These are phyloP conservation scores for Yamadazyma scolyti DNA, from an alignment of 805 yeast species.

Conservation along the genomic window DNA sequence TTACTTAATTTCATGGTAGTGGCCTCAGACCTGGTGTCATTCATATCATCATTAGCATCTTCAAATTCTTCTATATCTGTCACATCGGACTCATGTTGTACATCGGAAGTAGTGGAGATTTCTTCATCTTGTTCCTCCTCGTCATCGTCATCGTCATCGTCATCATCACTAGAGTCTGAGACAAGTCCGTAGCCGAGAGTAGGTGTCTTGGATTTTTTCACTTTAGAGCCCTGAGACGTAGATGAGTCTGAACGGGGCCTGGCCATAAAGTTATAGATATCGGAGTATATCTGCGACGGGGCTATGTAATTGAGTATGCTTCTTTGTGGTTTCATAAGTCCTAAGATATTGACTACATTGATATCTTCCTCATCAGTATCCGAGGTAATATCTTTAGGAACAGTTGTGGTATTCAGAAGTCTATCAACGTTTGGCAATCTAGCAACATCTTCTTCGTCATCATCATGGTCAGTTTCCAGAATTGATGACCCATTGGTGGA, in stretches of 20 bases:
- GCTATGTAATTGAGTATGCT: constrained; percentile 26
- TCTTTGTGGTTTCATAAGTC: constrained; percentile 19
- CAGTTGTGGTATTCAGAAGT: too few relatives aligned
- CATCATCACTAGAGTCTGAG: constrained; percentile 1
- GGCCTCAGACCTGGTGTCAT: not conserved
- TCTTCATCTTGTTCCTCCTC: constrained; percentile 6
- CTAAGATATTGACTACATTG: constrained; percentile 25
- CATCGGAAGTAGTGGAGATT: too few relatives aligned
- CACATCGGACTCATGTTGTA: too few relatives aligned
- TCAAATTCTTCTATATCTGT: too few relatives aligned
- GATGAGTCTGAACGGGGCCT: constrained; percentile 2
- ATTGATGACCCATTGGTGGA: too few relatives aligned
- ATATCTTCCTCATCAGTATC: constrained; percentile 20
- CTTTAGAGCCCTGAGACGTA: not conserved
- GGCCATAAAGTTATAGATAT: constrained; percentile 9
- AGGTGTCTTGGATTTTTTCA: not conserved
- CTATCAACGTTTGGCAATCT: too few relatives aligned
- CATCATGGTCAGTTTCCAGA: too few relatives aligned
- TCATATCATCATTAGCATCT: constrained; percentile 4
- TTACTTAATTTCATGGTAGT: constrained; percentile 1
- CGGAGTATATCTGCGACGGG: constrained; percentile 27
- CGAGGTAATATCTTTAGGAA: too few relatives aligned
- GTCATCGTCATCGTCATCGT: constrained; percentile 6
- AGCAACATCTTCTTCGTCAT: too few relatives aligned
- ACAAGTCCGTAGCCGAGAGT: constrained; percentile 6